Percentiles rank a stretch among this genome's conserved stretches.
Conservation (phyloP, 116 monocot species). For the Trichopus zeylanicus region DNA sequence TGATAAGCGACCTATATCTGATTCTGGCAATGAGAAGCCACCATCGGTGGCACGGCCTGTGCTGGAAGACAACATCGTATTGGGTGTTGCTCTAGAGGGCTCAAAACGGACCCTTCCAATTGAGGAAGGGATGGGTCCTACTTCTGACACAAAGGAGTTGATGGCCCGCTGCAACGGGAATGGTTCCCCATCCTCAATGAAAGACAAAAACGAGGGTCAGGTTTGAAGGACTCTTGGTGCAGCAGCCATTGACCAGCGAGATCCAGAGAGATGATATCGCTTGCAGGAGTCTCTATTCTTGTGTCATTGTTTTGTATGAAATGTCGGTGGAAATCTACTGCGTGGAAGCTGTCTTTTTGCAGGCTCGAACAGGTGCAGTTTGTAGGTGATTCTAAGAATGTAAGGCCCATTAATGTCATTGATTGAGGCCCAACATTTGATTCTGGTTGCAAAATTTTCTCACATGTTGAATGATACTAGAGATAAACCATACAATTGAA, state of each 20-base stretch:
- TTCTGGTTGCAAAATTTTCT: no score
- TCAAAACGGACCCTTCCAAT: conserved; percentile 67
- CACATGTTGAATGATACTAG: no score
- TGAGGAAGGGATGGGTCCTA: conserved; percentile 39
- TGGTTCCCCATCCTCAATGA: conserved; percentile 21
- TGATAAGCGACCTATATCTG: conserved; percentile 15
- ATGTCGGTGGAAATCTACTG: no score
- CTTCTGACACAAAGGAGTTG: conserved; percentile 29
- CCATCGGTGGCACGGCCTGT: conserved; percentile 15
- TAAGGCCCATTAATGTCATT: no score
- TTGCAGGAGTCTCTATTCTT: no score
- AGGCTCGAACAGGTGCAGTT: no score
- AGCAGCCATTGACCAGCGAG: conserved; percentile 18
- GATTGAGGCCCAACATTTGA: no score
- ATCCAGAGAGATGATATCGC: conserved; percentile 32
- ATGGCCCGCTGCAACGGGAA: conserved; percentile 22
- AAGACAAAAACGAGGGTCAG: conserved; percentile 28
- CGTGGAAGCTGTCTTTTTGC: no score
- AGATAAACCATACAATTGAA: no score
- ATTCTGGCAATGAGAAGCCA: conserved; percentile 9
- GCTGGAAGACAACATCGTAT: conserved; percentile 73
- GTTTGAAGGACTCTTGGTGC: conserved; percentile 9
- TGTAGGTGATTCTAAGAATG: no score
- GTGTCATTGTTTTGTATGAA: no score
- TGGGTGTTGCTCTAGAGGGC: conserved; percentile 63